Evolutionary conservation across 768 basidiomycete species (phyloP).

Genomic region (Lentinula detonsa): DNA sequence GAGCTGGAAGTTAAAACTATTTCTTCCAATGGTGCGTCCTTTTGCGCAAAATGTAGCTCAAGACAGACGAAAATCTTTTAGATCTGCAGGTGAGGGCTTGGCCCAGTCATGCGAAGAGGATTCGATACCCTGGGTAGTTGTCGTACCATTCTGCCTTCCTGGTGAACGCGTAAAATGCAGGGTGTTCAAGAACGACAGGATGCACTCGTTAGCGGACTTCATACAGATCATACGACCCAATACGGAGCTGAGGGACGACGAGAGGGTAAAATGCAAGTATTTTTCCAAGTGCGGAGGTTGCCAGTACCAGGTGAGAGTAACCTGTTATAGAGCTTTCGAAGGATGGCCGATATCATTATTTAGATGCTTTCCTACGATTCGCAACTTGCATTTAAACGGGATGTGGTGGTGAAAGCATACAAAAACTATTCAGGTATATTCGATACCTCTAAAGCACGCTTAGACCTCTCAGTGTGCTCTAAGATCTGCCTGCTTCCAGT

Average conservation of each 20-base stretch:
- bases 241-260: constrained; percentile 55
- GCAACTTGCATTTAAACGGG: constrained; percentile 83
- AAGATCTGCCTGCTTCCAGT: constrained; percentile 47
- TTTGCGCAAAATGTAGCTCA: background rate
- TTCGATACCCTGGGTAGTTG: constrained; percentile 68
- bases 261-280: constrained; percentile 70
- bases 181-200: constrained; percentile 63
- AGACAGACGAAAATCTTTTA: constrained; percentile 4
- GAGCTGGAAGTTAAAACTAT: constrained; percentile 61
- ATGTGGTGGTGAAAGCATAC: constrained; percentile 82
- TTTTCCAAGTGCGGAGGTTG: constrained; percentile 90
- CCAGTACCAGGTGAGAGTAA: constrained; percentile 75
- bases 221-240: constrained; percentile 63
- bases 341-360: background rate
- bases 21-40: constrained; percentile 51
- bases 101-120: constrained; percentile 41
- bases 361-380: constrained; percentile 85
- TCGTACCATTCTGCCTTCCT: constrained; percentile 81
- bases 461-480: constrained; percentile 2
- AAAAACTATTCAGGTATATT: constrained; percentile 59
- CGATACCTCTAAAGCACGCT: background rate
- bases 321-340: background rate
- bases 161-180: constrained; percentile 72
- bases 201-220: constrained; percentile 75
- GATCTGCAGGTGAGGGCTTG: constrained; percentile 56